A percentile compares a stretch with the other conserved stretches of the same genome.
Evolutionary conservation across 2,329 filamentous ascomycete genomes (phyloP).

Genomic region (Ophiosphaerella herpotricha): DNA sequence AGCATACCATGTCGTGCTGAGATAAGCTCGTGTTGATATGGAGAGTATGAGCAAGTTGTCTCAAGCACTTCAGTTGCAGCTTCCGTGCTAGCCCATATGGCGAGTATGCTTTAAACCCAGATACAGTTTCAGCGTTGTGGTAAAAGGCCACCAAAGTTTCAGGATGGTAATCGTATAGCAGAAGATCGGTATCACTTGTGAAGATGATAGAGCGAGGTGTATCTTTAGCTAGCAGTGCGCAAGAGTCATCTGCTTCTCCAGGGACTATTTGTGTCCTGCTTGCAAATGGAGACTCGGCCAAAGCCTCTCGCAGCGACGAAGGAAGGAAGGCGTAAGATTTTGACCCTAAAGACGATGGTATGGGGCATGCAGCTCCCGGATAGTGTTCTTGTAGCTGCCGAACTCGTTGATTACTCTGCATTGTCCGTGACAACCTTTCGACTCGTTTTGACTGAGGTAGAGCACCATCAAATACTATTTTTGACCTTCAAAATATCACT

Average conservation of each 20-base stretch:
- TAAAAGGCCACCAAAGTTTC: constrained; percentile 70
- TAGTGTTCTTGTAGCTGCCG: constrained; percentile 52
- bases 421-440: constrained; percentile 65
- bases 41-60: constrained; percentile 50
- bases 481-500: constrained; percentile 39
- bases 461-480: constrained; percentile 85
- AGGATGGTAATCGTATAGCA: constrained; percentile 71
- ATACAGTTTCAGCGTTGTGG: constrained; percentile 59
- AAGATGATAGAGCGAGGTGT: constrained; percentile 66
- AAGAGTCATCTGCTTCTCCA: constrained; percentile 84
- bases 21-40: constrained; percentile 29
- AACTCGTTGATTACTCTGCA: constrained; percentile 62
- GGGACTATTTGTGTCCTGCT: constrained; percentile 65
- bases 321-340: constrained; percentile 73
- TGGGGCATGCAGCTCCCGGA: constrained; percentile 29
- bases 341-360: constrained; percentile 32
- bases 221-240: constrained; percentile 66
- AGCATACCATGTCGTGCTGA: constrained; percentile 27
- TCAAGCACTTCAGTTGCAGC: constrained; percentile 50
- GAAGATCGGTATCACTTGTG: constrained; percentile 85
- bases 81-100: constrained; percentile 52
- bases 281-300: constrained; percentile 55
- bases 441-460: constrained; percentile 70
- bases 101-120: constrained; percentile 46
- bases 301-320: constrained; percentile 72